Conservation (phyloP, 495 filamentous ascomycete genomes). For the Collariella sp. region DNA sequence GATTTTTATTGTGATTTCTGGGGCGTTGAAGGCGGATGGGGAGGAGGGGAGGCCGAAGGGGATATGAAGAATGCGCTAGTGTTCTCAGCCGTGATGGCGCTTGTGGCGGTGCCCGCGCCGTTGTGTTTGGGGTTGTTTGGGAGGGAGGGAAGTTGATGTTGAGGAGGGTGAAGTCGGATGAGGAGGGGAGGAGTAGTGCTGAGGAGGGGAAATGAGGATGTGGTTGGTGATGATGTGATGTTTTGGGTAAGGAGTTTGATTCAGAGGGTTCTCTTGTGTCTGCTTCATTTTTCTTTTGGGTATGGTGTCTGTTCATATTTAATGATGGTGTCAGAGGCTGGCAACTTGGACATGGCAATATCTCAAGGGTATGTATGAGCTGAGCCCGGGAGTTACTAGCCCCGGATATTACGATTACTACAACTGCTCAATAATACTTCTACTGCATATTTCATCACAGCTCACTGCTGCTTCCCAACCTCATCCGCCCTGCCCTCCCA, state of each 20-base stretch:
- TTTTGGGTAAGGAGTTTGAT: background rate
- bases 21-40: constrained; percentile 58
- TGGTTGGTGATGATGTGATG: background rate
- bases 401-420: background rate
- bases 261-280: too few species aligned
- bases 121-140: constrained; percentile 60
- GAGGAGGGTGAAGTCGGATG: constrained; percentile 45
- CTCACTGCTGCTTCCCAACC: background rate
- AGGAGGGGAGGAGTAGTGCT: constrained; percentile 7
- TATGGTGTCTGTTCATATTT: background rate
- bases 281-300: too few species aligned
- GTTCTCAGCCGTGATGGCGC: constrained; percentile 64
- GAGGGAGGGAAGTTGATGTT: constrained; percentile 39
- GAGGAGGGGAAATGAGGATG: constrained; percentile 5
- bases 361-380: background rate
- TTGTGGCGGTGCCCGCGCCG: constrained; percentile 56
- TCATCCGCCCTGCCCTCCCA: constrained; percentile 57
- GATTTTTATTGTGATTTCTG: constrained; percentile 73
- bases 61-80: constrained; percentile 70
- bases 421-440: background rate
- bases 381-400: too few species aligned
- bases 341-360: too few species aligned
- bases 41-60: constrained; percentile 46
- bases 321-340: too few species aligned
- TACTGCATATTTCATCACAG: background rate